Evolutionary conservation across 202 grass and related monocot genomes (phyloP).

Genomic region (Miscanthus sacchariflorus): DNA sequence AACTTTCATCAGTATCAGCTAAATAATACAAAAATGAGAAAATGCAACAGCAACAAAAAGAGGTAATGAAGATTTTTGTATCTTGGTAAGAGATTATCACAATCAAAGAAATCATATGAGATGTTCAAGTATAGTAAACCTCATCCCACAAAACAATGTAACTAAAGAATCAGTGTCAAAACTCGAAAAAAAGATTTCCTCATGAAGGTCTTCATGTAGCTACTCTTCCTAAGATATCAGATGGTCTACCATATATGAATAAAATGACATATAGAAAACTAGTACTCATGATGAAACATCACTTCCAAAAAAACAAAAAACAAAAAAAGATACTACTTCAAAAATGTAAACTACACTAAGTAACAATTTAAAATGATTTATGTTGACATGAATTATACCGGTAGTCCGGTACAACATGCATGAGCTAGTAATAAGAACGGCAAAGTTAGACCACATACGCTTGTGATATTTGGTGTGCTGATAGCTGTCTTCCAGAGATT

Average conservation of each 20-base stretch:
- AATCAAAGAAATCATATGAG: background rate
- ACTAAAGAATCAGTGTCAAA: background rate
- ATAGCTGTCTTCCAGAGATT: conserved; percentile 74
- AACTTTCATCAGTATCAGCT: background rate
- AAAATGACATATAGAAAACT: background rate
- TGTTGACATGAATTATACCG: background rate
- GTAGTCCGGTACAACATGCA: background rate
- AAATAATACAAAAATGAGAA: background rate
- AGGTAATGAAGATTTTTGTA: background rate
- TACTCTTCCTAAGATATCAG: background rate
- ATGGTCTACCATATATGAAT: conserved; percentile 13
- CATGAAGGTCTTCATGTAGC: background rate
- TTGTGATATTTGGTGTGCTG: conserved; percentile 99
- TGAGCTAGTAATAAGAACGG: conserved; percentile 2
- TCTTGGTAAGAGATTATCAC: background rate
- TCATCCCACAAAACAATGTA: background rate
- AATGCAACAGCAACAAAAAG: background rate
- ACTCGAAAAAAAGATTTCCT: background rate
- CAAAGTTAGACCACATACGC: conserved; percentile 65
- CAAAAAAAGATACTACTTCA: background rate
- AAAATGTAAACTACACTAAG: background rate
- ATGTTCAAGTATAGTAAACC: background rate
- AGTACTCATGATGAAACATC: conserved; percentile 2
- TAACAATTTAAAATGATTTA: background rate
- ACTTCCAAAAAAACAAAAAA: background rate